phyloP scores from a whole-genome alignment of 495 filamentous ascomycete species.

The Pyronema omphalodes region DNA sequence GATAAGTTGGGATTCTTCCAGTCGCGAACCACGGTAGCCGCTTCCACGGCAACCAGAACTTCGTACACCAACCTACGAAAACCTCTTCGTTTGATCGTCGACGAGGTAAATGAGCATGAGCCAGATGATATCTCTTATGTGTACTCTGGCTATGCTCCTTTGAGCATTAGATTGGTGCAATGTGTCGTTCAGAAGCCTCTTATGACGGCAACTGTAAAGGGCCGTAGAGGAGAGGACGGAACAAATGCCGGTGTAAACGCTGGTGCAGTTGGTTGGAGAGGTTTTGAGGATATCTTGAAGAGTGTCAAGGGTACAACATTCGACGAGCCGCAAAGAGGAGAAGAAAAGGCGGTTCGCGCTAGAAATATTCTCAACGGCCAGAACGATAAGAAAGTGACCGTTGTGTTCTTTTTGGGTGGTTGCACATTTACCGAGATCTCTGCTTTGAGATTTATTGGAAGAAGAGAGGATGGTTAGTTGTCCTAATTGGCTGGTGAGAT shows the following conservation, averaged over 20 bases:
- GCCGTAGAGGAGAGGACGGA: slow-evolving; percentile 18
- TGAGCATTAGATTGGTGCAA: slow-evolving; percentile 88
- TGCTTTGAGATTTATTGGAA: slow-evolving; percentile 75
- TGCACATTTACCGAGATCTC: slow-evolving; percentile 93
- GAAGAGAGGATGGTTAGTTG: slow-evolving; percentile 55
- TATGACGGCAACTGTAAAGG: slow-evolving; percentile 39
- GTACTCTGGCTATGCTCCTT: slow-evolving; percentile 88
- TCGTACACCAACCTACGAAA: slow-evolving; percentile 81
- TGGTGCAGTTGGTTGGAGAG: slow-evolving; percentile 65
- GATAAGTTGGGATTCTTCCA: slow-evolving; percentile 78
- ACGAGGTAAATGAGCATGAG: slow-evolving; percentile 94
- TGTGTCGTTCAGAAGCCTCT: slow-evolving; percentile 66
- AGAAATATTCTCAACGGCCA: slow-evolving; percentile 59
- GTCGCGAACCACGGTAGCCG: slow-evolving; percentile 40
- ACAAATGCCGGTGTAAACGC: slow-evolving; percentile 24
- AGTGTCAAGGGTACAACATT: slow-evolving; percentile 72
- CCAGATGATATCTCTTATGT: slow-evolving; percentile 93
- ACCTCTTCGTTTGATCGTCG: slow-evolving; percentile 70
- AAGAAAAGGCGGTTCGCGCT: slow-evolving; percentile 85
- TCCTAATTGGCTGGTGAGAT: neutral
- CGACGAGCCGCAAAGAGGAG: slow-evolving; percentile 79
- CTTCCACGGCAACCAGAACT: slow-evolving; percentile 41
- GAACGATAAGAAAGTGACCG: slow-evolving; percentile 59
- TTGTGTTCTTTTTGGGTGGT: slow-evolving; percentile 88
- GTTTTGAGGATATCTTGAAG: slow-evolving; percentile 77